Evolutionary conservation across 2,329 filamentous ascomycete species (phyloP).

Genomic region (Pseudocercospora vitis): DNA sequence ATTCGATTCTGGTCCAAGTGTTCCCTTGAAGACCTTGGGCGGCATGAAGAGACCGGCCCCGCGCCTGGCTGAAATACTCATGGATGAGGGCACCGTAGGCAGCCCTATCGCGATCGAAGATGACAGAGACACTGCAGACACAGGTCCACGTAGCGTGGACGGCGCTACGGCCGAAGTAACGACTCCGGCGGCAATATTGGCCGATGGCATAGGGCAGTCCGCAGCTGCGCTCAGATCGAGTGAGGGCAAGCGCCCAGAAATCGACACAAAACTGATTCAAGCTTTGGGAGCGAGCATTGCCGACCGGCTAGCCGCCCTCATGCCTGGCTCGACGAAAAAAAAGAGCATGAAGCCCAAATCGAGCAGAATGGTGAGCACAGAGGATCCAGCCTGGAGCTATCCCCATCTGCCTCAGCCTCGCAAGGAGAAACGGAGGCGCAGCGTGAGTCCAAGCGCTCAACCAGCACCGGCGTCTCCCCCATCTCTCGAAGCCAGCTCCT

Average conservation of each 20-base stretch:
- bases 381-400: conserved; percentile 32
- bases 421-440: conserved; percentile 17
- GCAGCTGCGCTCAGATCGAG: conserved; percentile 4
- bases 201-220: conserved; percentile 1
- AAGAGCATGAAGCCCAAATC: conserved; percentile 14
- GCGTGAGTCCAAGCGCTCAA: conserved; percentile 13
- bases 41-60: conserved; percentile 14
- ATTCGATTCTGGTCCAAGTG: no score
- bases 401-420: conserved; percentile 25
- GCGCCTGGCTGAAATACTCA: conserved; percentile 21
- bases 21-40: not conserved
- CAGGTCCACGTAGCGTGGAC: no score
- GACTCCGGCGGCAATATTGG: conserved; percentile 1
- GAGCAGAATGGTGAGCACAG: conserved; percentile 15
- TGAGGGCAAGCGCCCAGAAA: conserved; percentile 13
- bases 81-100: conserved; percentile 16
- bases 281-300: conserved; percentile 39
- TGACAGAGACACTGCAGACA: conserved; percentile 10
- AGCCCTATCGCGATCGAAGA: conserved; percentile 1
- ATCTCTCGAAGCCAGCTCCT: conserved; percentile 20
- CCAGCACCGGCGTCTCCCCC: conserved; percentile 16
- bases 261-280: conserved; percentile 34
- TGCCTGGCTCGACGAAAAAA: conserved; percentile 23
- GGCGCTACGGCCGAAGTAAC: not conserved
- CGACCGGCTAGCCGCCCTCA: conserved; percentile 36